A percentile compares a stretch with the other conserved stretches of the same genome.
Conservation (phyloP, 495 filamentous ascomycete species). For the Hyaloscypha bicolor region DNA sequence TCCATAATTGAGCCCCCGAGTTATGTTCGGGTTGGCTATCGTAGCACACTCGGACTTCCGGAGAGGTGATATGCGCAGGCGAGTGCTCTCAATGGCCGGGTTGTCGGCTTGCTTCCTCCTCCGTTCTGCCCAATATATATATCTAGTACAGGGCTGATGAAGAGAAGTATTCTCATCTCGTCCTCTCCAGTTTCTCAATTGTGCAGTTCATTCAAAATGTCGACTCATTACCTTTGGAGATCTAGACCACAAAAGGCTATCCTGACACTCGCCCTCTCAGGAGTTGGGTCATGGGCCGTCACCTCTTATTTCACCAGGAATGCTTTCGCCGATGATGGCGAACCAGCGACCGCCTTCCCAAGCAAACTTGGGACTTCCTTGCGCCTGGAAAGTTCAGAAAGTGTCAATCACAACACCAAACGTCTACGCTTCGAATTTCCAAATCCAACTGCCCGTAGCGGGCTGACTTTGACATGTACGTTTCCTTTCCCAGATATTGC, state of each 20-base stretch:
- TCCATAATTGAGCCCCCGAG: too few species aligned
- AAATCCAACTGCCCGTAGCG: conserved; percentile 47
- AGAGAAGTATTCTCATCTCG: too few species aligned
- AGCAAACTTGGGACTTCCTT: conserved; percentile 34
- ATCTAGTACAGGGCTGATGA: too few species aligned
- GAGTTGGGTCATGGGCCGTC: background rate
- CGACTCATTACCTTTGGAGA: background rate
- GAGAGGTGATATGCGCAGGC: too few species aligned
- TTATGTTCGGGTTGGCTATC: too few species aligned
- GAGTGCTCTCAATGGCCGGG: too few species aligned
- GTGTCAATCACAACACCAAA: conserved; percentile 68
- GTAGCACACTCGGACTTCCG: too few species aligned
- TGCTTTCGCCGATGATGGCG: background rate
- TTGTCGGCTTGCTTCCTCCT: too few species aligned
- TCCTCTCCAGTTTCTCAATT: background rate
- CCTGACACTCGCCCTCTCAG: background rate
- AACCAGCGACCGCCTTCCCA: conserved; percentile 6
- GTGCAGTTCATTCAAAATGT: background rate
- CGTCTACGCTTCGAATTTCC: conserved; percentile 64
- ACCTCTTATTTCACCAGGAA: background rate
- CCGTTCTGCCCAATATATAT: too few species aligned
- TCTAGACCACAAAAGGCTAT: background rate
- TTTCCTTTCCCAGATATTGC: background rate
- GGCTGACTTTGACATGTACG: conserved; percentile 56
- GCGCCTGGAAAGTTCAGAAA: conserved; percentile 51